A percentile compares a stretch with the other conserved stretches of the same genome.
phyloP scores from a whole-genome alignment of 495 filamentous ascomycete species.

The Lophiotrema nucula region DNA sequence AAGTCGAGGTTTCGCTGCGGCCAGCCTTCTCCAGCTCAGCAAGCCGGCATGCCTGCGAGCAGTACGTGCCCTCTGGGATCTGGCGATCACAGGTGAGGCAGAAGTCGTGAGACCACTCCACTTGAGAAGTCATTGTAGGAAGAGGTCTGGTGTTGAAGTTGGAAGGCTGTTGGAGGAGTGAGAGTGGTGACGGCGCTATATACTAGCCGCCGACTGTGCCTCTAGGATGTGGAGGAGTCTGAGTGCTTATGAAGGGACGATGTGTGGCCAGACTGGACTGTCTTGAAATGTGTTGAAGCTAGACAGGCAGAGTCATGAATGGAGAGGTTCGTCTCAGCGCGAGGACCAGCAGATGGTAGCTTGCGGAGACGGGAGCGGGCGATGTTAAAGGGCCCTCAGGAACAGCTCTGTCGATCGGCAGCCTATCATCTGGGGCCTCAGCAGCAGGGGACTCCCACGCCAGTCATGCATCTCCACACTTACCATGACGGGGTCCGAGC shows the following conservation, averaged over 20 bases:
- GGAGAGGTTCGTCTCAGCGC: neutral
- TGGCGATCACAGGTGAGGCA: constrained; percentile 93
- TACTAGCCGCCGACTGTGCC: neutral
- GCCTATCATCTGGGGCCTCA: neutral
- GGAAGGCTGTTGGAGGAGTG: neutral
- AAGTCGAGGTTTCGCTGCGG: constrained; percentile 14
- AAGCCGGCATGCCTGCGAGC: constrained; percentile 88
- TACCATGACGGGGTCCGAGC: too few relatives aligned
- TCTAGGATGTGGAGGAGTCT: neutral
- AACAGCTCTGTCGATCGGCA: neutral
- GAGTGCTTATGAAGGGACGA: neutral
- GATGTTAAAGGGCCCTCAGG: constrained; percentile 26
- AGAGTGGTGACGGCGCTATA: neutral
- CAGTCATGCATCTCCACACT: too few relatives aligned
- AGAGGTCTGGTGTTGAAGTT: neutral
- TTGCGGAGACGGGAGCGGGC: constrained; percentile 24
- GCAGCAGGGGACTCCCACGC: neutral
- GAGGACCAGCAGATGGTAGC: constrained; percentile 18
- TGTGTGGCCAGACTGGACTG: neutral
- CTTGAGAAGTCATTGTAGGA: constrained; percentile 38
- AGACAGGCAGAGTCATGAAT: neutral
- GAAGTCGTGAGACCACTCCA: constrained; percentile 88
- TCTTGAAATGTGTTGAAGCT: neutral
- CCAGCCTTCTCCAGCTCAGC: constrained; percentile 75
- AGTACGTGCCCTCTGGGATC: constrained; percentile 75